phyloP scores from a whole-genome alignment of 495 filamentous ascomycete genomes.

The Apiosordaria backusii region DNA sequence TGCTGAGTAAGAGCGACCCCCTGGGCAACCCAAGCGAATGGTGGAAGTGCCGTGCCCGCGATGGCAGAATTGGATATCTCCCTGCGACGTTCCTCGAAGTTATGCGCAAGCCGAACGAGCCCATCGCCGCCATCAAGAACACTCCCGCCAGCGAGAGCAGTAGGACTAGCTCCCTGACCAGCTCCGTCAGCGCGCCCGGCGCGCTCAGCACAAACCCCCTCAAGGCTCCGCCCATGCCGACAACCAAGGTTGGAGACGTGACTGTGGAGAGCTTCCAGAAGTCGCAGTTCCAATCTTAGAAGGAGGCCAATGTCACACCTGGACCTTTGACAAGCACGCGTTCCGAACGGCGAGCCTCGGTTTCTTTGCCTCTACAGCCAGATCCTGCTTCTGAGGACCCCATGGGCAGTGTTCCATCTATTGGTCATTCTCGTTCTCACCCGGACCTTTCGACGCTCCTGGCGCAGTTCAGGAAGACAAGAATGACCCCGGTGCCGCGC shows the following conservation, averaged over 20 bases:
- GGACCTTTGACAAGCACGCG: neutral
- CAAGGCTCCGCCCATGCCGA: slow-evolving; percentile 49
- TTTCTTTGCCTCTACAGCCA: neutral
- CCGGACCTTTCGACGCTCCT: neutral
- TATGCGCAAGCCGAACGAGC: slow-evolving; percentile 57
- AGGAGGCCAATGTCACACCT: neutral
- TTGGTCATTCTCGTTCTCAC: no score
- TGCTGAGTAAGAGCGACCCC: slow-evolving; percentile 88
- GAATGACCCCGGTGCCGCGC: neutral
- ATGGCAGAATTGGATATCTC: slow-evolving; percentile 86
- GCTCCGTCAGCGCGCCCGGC: slow-evolving; percentile 37
- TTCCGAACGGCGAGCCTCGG: neutral
- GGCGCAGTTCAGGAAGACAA: neutral
- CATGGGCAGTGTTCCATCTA: no score
- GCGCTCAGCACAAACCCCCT: slow-evolving; percentile 27
- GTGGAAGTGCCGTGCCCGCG: slow-evolving; percentile 94
- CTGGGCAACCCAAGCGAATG: slow-evolving; percentile 89
- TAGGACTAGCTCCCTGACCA: slow-evolving; percentile 48
- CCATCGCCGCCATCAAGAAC: slow-evolving; percentile 53
- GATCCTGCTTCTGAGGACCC: neutral
- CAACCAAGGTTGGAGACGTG: slow-evolving; percentile 63
- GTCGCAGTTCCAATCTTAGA: slow-evolving; percentile 76
- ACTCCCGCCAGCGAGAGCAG: slow-evolving; percentile 49
- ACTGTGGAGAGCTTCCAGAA: slow-evolving; percentile 86
- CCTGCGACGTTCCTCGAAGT: slow-evolving; percentile 85